Base-by-base conservation (phyloP, 2,329 filamentous ascomycete genomes). In the Diaporthe ilicicola region DNA sequence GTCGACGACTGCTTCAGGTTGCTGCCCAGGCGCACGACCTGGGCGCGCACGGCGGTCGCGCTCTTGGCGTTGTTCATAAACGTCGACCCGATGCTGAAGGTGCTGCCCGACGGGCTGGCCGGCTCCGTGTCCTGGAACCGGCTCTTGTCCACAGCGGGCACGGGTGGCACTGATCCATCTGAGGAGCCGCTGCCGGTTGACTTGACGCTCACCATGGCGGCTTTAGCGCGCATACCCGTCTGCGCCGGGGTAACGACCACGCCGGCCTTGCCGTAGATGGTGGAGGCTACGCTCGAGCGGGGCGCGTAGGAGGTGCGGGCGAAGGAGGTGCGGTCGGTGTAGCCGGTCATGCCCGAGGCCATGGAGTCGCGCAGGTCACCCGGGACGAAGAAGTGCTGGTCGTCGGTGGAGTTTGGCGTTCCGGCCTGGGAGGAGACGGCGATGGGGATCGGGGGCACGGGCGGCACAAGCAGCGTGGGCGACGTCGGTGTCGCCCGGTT, bases 371-470 rank as follows among this genome's bases (percentile, higher is more conserved):
- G 92, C 55, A 98, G 87, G 78, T 97, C 94, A 72, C 92, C 92
- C 13, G 95, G 95, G 76, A 97, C 92, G 81, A 98, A 98, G 87
- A 97, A 98, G 79, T 97, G 93, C 78, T 96, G 93, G 73, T 97
- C 94, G 72, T 93, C 88, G 69, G 88, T 88, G 73, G 86, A 86
- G 15, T 81, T 80, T 1, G 90, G 90, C 69, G 84, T 89, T 77
- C 84, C 86, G 72, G 70, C 83, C 71, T 87, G 86, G 15, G 91
- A 89, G 13, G 91, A 89, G 69, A 90, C 85, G 48, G 88, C 85
- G 76, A 89, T 90, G 56, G 96, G 95, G 73, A 98, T 94, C 19
- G 95, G 94, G 51, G 96, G 96, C 5, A 99, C 95, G 0, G 95
- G 95, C n/a, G 95, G 94, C 5, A 97, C 93, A 64, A 95, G 88